Evolutionary conservation across 108 stramenopile species (phyloP).

Genomic region (Fistulifera pelliculosa): DNA sequence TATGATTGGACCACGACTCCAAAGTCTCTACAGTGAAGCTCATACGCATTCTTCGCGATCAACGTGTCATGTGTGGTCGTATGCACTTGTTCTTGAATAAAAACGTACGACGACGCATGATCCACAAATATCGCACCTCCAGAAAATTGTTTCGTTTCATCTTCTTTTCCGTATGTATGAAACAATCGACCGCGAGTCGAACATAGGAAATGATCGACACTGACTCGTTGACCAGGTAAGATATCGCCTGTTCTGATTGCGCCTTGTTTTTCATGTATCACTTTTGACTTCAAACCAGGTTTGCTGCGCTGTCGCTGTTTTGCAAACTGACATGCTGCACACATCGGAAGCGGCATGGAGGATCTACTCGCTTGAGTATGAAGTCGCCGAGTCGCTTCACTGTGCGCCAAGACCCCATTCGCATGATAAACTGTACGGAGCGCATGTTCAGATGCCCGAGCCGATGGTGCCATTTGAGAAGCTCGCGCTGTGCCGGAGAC

Average conservation of each 20-base stretch:
- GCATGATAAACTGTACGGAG: not conserved
- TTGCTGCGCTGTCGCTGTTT: conserved; percentile 12
- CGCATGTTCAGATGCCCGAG: conserved; percentile 1
- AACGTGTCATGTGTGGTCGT: conserved; percentile 7
- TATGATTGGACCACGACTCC: conserved; percentile 7
- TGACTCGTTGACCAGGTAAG: conserved; percentile 7
- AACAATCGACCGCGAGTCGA: not conserved
- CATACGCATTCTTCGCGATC: conserved; percentile 3
- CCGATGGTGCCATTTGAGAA: conserved; percentile 2
- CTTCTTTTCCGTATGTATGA: not conserved
- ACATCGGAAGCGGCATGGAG: not conserved
- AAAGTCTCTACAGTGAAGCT: conserved; percentile 4
- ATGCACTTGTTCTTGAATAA: conserved; percentile 2
- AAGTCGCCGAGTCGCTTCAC: not conserved
- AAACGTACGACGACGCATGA: not conserved
- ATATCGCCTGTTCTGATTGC: conserved; percentile 4
- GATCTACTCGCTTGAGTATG: not conserved
- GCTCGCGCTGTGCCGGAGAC: not conserved
- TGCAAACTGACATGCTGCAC: conserved; percentile 15
- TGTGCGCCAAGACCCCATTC: conserved; percentile 3
- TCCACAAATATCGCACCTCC: conserved; percentile 5
- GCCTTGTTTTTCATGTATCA: not conserved
- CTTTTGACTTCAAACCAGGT: conserved; percentile 1
- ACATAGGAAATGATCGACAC: conserved; percentile 5
- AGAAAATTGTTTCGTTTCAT: not conserved